Evolutionary conservation across 495 filamentous ascomycete genomes (phyloP), one percentile per base, ranked within the genome.

Genomic region (Lepidopterella palustris): DNA sequence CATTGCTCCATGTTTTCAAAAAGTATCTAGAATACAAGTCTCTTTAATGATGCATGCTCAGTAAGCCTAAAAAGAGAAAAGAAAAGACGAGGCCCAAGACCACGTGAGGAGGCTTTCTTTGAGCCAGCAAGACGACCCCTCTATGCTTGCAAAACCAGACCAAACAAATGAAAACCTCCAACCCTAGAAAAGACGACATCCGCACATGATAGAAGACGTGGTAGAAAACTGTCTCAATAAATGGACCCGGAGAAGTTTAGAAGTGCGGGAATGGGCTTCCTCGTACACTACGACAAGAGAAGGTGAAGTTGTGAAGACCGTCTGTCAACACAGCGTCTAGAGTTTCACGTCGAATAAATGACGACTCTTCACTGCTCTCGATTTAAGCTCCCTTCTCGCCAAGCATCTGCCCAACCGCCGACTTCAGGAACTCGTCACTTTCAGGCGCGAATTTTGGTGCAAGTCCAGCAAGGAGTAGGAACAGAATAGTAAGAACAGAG

Each of bases 381-480:
- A 29, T 15, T 29, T 40, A 55, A 49, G 24, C 23, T 32, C 42
- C 58, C 35, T 57, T 64, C 21, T 57, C 59, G 40, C 58, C 49
- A 31, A 66, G 35, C 10, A 59, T 32, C 25, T 56, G 55, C 28
- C 59, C 60, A 55, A 63, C 58, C 21, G 29, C 51, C 8, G 39
- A 39, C 24, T 49, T 21, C 11, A 62, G 20, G 45, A 62, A 59
- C 15, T 62, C 27, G 23, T 45, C 39, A 2, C 52, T 45, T 8
- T 64, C 65, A 9, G 65, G 65, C 10, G 65, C 57, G 24, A 61
- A 52, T 20, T 29, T 49, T 4, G 64, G 67, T 10, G 53, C 64
- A 55, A 86, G 71, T n/a, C 78, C 78, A 51, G 78, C 80, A 32
- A 96, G 74, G 13, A 87, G 68, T n/a, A 95, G 67, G 71, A 93